These are phyloP conservation scores for Phytophthora kernoviae DNA, from an alignment of 352 stramenopile genomes.

Conservation along the genomic window DNA sequence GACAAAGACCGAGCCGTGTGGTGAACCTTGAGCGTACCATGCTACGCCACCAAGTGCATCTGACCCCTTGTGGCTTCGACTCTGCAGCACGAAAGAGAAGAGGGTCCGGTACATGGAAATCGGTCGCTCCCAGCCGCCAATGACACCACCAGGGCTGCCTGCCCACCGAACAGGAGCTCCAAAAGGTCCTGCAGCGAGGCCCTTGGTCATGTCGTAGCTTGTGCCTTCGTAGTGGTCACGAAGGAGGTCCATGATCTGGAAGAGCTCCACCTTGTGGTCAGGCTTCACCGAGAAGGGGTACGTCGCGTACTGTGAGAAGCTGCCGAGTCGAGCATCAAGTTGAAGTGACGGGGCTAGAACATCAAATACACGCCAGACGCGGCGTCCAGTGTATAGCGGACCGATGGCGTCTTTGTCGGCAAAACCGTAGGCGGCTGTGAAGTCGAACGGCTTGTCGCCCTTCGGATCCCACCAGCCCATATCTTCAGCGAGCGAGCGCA, in stretches of 20 bases:
- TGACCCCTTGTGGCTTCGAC: constrained; percentile 27
- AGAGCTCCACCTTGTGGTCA: constrained; percentile 57
- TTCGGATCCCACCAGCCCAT: constrained; percentile 86
- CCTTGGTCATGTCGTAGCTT: constrained; percentile 86
- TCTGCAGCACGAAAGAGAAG: constrained; percentile 83
- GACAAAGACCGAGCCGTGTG: constrained; percentile 76
- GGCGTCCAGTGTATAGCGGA: constrained; percentile 76
- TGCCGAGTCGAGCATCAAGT: constrained; percentile 67
- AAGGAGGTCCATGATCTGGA: constrained; percentile 85
- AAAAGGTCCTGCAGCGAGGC: constrained; percentile 89
- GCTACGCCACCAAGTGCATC: constrained; percentile 56
- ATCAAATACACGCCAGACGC: constrained; percentile 90
- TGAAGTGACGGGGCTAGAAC: constrained; percentile 77
- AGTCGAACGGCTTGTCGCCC: constrained; percentile 60
- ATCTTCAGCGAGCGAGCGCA: constrained; percentile 81
- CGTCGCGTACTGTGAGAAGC: constrained; percentile 68
- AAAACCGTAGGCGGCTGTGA: constrained; percentile 74
- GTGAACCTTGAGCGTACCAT: constrained; percentile 72
- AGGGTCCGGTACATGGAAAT: constrained; percentile 93
- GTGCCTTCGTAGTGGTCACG: constrained; percentile 93
- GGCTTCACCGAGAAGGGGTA: constrained; percentile 92
- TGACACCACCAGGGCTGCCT: constrained; percentile 48
- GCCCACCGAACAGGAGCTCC: constrained; percentile 86
- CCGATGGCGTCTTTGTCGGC: constrained; percentile 60
- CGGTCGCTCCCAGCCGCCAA: constrained; percentile 84